These are phyloP conservation scores for Penicillium soppii DNA, from an alignment of 495 filamentous ascomycete genomes.

Conservation along the genomic window DNA sequence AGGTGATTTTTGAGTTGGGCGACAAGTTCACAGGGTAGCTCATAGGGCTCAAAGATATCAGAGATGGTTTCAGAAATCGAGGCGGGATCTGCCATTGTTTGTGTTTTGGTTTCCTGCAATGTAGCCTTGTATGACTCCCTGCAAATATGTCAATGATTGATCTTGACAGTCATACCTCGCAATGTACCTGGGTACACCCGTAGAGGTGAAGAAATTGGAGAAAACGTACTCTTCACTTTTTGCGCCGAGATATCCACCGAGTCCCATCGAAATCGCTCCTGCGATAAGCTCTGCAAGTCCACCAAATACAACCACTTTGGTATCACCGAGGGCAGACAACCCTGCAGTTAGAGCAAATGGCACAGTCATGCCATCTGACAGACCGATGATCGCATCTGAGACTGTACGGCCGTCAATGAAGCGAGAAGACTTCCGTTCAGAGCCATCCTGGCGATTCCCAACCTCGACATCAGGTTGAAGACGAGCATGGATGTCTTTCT, in stretches of 20 bases:
- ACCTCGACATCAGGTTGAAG: slow-evolving; percentile 22
- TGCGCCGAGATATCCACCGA: slow-evolving; percentile 64
- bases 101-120: slow-evolving; percentile 41
- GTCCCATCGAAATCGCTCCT: slow-evolving; percentile 58
- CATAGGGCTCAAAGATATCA: slow-evolving; percentile 55
- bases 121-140: slow-evolving; percentile 56
- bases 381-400: slow-evolving; percentile 60
- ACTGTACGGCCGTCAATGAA: slow-evolving; percentile 51
- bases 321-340: slow-evolving; percentile 52
- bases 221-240: slow-evolving; percentile 62
- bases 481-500: slow-evolving; percentile 30
- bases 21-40: slow-evolving; percentile 47
- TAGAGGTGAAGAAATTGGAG: neutral
- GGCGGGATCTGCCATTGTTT: slow-evolving; percentile 38
- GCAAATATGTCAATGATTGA: neutral
- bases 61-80: slow-evolving; percentile 40
- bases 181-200: neutral
- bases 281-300: slow-evolving; percentile 59
- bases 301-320: slow-evolving; percentile 57
- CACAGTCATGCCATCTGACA: slow-evolving; percentile 60
- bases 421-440: slow-evolving; percentile 15
- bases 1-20: slow-evolving; percentile 48
- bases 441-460: slow-evolving; percentile 8
- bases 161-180: too few species aligned
- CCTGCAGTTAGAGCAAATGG: slow-evolving; percentile 61